Evolutionary conservation across 2,329 filamentous ascomycete species (phyloP).

Genomic region (Cladosporium sp.): DNA sequence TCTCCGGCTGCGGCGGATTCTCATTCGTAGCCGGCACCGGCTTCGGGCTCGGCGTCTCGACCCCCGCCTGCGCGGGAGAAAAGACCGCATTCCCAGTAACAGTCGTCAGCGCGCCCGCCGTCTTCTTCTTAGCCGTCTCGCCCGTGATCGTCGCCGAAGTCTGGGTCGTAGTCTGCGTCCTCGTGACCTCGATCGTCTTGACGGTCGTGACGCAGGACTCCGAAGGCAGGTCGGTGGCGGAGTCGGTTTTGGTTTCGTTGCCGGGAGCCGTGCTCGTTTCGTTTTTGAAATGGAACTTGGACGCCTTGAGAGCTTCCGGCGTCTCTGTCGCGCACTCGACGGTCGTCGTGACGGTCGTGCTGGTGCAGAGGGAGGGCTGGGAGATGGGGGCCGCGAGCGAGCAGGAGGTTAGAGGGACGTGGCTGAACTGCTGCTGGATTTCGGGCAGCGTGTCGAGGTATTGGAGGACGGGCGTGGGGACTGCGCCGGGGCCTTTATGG

Average conservation of each 20-base stretch:
- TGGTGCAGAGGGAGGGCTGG: not conserved
- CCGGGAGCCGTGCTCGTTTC: no score
- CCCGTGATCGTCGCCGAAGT: not conserved
- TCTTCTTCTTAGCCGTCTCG: not conserved
- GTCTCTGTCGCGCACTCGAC: not conserved
- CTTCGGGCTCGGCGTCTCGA: no score
- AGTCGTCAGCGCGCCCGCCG: not conserved
- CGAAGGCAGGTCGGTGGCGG: not conserved
- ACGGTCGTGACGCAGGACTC: no score
- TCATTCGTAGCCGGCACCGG: no score
- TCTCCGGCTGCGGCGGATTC: no score
- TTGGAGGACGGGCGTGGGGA: not conserved
- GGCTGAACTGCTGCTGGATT: not conserved
- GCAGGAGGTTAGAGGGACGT: not conserved
- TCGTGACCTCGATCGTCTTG: no score
- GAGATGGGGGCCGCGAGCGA: not conserved
- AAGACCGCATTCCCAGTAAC: not conserved
- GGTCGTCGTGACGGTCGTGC: not conserved
- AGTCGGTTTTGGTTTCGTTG: not conserved
- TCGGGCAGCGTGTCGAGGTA: slow-evolving; percentile 3
- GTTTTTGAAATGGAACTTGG: not conserved
- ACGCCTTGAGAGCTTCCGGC: not conserved
- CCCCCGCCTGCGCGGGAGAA: not conserved
- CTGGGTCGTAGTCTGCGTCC: no score
- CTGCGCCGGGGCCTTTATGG: not conserved